These are phyloP conservation scores for Triadica sebifera DNA, from an alignment of 345 rosid species.

Conservation along the genomic window DNA sequence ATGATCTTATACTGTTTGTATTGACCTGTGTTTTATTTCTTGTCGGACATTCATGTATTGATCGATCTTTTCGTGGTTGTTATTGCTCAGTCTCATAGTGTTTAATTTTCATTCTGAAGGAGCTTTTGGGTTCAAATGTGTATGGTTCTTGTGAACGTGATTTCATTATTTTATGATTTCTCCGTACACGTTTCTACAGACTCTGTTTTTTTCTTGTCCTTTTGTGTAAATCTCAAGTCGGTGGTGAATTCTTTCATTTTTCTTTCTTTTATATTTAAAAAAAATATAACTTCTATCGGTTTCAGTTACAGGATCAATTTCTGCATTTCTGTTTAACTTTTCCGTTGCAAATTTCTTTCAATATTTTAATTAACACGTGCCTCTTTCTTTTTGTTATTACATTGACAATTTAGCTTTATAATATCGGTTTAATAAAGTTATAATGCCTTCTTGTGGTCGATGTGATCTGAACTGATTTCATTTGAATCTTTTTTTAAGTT, in stretches of 20 bases:
- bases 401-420: background rate
- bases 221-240: background rate
- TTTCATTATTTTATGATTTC: background rate
- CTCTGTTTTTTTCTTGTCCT: background rate
- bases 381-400: background rate
- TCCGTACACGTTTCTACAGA: conserved; percentile 7
- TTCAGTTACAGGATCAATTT: conserved; percentile 9
- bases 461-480: background rate
- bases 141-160: background rate
- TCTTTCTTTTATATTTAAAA: too few species aligned
- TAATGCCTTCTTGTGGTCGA: background rate
- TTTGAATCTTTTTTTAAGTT: background rate
- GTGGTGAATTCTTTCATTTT: conserved; percentile 7
- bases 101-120: conserved; percentile 11
- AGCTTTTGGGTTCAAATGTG: conserved; percentile 9
- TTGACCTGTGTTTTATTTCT: background rate
- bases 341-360: background rate
- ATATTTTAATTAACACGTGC: background rate
- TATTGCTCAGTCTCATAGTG: conserved; percentile 9
- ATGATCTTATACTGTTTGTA: background rate
- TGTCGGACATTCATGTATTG: background rate
- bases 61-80: background rate
- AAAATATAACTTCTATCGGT: background rate
- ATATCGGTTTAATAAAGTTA: background rate
- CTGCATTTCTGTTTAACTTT: background rate